These are phyloP conservation scores for Colletotrichum kahawae DNA, from an alignment of 2,329 filamentous ascomycete genomes.

Conservation along the genomic window DNA sequence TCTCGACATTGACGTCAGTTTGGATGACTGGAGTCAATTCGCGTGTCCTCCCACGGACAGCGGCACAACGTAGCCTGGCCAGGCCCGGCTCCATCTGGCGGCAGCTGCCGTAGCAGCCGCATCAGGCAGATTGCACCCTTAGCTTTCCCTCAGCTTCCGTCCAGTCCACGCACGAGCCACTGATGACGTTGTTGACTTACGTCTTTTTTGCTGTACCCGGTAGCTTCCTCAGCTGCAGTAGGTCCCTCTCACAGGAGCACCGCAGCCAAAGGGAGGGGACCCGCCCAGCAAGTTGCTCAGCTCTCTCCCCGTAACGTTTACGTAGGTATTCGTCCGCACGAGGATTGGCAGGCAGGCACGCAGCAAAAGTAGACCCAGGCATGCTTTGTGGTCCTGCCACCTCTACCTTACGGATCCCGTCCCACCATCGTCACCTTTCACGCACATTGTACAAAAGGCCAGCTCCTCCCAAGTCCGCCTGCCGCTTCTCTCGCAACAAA, in stretches of 20 bases:
- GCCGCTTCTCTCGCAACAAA: background rate
- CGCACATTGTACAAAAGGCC: conserved; percentile 20
- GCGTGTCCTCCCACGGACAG: background rate
- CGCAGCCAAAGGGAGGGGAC: background rate
- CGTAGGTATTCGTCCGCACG: background rate
- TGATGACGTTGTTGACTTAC: conserved; percentile 26
- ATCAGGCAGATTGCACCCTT: background rate
- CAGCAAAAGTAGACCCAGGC: background rate
- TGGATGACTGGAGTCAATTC: background rate
- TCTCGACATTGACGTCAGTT: conserved; percentile 17
- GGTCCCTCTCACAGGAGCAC: background rate
- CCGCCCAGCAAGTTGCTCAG: conserved; percentile 1
- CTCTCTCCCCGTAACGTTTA: background rate
- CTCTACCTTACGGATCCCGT: conserved; percentile 2
- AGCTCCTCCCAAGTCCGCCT: conserved; percentile 16
- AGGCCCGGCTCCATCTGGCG: background rate
- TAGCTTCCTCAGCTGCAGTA: background rate
- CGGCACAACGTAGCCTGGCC: background rate
- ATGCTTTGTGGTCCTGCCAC: conserved; percentile 6
- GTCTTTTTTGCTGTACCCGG: background rate
- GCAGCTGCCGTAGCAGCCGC: background rate
- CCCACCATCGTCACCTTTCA: conserved; percentile 22
- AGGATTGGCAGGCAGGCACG: background rate
- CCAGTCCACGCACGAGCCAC: conserved; percentile 19
- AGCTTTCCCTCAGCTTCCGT: background rate